These are phyloP conservation scores for Tilletia walkeri DNA, from an alignment of 1,284 basidiomycete genomes.

Conservation along the genomic window DNA sequence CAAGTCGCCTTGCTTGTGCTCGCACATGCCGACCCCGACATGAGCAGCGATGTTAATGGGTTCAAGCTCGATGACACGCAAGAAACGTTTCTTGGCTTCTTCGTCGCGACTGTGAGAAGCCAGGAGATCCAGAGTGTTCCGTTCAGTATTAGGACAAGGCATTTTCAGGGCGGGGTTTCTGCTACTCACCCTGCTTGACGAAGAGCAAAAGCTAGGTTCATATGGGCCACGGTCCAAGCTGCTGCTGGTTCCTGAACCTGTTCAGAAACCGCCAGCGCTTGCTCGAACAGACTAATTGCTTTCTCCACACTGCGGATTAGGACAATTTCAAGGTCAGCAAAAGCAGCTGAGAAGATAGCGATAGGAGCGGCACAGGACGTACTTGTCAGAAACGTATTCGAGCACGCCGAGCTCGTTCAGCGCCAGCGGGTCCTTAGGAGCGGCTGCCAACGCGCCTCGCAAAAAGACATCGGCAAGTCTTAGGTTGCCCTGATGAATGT, in stretches of 20 bases:
- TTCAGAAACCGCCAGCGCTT: slow-evolving; percentile 61
- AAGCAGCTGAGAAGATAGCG: background rate
- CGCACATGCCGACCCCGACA: slow-evolving; percentile 43
- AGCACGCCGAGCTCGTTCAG: slow-evolving; percentile 91
- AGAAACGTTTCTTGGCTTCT: slow-evolving; percentile 32
- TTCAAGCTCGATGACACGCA: slow-evolving; percentile 42
- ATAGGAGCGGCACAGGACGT: slow-evolving; percentile 55
- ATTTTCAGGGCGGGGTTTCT: background rate
- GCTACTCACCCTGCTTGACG: slow-evolving; percentile 19
- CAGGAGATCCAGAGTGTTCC: background rate
- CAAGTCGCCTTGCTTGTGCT: slow-evolving; percentile 38
- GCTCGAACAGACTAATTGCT: slow-evolving; percentile 61
- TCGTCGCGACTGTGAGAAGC: slow-evolving; percentile 20
- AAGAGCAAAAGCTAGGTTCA: slow-evolving; percentile 57
- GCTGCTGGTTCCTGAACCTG: slow-evolving; percentile 78
- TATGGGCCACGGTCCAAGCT: slow-evolving; percentile 80
- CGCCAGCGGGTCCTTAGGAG: slow-evolving; percentile 80
- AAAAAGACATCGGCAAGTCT: slow-evolving; percentile 82
- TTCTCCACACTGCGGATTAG: slow-evolving; percentile 63
- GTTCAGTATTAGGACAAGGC: too few relatives aligned
- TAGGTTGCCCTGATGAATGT: slow-evolving; percentile 83
- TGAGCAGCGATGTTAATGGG: slow-evolving; percentile 41
- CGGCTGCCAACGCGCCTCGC: slow-evolving; percentile 73
- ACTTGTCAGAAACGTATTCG: slow-evolving; percentile 81
- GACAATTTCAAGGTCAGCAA: background rate